These are phyloP conservation scores for Saitozyma sp. DNA, from an alignment of 768 basidiomycete genomes.

Conservation along the genomic window DNA sequence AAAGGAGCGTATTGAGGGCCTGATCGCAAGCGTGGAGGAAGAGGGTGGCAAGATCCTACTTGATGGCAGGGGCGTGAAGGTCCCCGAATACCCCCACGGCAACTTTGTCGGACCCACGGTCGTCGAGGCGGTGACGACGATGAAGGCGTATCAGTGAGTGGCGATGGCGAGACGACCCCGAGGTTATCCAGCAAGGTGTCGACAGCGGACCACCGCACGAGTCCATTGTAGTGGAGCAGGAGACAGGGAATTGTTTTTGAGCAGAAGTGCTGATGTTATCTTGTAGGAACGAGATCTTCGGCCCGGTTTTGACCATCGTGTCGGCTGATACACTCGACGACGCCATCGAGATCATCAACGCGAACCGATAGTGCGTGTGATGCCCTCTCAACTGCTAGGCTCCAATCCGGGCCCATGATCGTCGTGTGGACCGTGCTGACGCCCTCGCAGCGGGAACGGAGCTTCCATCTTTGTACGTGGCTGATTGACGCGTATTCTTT, in stretches of 20 bases:
- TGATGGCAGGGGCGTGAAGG: slow-evolving; percentile 73
- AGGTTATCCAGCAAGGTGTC: too few species aligned
- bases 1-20: slow-evolving; percentile 69
- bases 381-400: not conserved
- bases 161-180: not conserved
- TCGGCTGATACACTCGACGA: slow-evolving; percentile 82
- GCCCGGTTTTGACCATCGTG: slow-evolving; percentile 79
- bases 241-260: not conserved
- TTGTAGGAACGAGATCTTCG: slow-evolving; percentile 87
- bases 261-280: not conserved
- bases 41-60: slow-evolving; percentile 85
- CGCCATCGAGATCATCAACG: slow-evolving; percentile 83
- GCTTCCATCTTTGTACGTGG: slow-evolving; percentile 90
- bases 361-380: slow-evolving; percentile 68
- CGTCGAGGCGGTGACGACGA: slow-evolving; percentile 74
- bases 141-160: slow-evolving; percentile 84
- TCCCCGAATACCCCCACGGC: slow-evolving; percentile 75
- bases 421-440: slow-evolving; percentile 14
- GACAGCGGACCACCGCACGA: too few species aligned
- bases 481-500: slow-evolving; percentile 6
- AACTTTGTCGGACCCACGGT: slow-evolving; percentile 95
- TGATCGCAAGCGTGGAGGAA: slow-evolving; percentile 62
- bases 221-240: not conserved
- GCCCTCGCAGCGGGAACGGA: slow-evolving; percentile 65
- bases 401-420: not conserved